Percentiles rank a stretch among this genome's conserved stretches.
phyloP scores from a whole-genome alignment of 179 eudicot species.

The Beta corolliflora region DNA sequence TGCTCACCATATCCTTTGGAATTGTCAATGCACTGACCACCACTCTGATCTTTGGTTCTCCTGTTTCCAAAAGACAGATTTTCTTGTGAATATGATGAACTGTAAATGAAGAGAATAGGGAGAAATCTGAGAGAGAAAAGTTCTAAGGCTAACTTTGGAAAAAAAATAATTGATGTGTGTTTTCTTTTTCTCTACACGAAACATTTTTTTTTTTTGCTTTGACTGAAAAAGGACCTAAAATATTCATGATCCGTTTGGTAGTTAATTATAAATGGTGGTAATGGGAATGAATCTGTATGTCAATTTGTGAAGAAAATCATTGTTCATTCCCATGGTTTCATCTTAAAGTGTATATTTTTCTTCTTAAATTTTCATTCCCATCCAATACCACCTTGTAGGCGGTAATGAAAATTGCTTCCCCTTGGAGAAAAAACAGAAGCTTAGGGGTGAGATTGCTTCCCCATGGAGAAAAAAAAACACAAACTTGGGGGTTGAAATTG shows the following conservation, averaged over 20 bases:
- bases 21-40: constrained; percentile 14
- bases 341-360: no score
- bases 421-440: constrained; percentile 19
- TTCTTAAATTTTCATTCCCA: no score
- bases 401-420: background rate
- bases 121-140: constrained; percentile 17
- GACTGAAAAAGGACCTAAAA: background rate
- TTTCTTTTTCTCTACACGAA: background rate
- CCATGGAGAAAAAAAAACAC: background rate
- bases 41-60: constrained; percentile 11
- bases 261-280: no score
- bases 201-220: background rate
- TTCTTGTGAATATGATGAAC: constrained; percentile 34
- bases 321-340: no score
- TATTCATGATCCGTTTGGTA: no score
- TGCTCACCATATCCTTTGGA: constrained; percentile 12
- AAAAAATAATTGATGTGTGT: background rate
- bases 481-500: no score
- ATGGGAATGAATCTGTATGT: no score
- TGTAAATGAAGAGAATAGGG: constrained; percentile 23
- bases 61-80: constrained; percentile 15
- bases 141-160: background rate
- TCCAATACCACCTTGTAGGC: no score
- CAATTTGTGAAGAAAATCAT: no score
- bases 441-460: no score